A percentile compares a stretch with the other conserved stretches of the same genome.
These are phyloP conservation scores for Metschnikowia corniflorae DNA, from an alignment of 805 yeast species.

Conservation along the genomic window DNA sequence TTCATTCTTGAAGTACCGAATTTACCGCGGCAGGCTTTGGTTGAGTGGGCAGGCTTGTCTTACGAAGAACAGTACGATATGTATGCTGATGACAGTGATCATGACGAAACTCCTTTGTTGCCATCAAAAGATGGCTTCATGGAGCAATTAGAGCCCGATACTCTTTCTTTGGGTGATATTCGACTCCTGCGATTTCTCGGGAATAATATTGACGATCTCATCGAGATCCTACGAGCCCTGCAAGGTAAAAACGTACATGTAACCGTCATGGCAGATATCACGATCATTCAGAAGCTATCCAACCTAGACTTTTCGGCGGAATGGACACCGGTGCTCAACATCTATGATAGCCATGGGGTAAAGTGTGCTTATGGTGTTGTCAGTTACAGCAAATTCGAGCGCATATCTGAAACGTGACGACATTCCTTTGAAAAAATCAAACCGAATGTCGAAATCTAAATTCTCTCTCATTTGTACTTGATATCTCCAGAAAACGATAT, in stretches of 20 bases:
- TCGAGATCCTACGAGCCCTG: constrained; percentile 11
- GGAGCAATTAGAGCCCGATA: constrained; percentile 2
- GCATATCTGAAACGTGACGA: no score
- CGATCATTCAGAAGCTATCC: constrained; percentile 10
- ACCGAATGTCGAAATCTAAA: no score
- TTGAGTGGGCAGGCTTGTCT: constrained; percentile 74
- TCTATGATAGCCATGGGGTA: constrained; percentile 14
- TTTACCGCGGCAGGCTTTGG: constrained; percentile 60
- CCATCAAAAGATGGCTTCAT: background rate
- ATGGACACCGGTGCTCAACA: constrained; percentile 16
- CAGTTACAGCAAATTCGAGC: no score
- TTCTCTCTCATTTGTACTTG: no score
- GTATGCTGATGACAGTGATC: constrained; percentile 38
- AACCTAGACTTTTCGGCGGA: constrained; percentile 16
- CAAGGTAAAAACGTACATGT: constrained; percentile 5
- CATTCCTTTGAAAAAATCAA: no score
- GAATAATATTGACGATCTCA: constrained; percentile 7
- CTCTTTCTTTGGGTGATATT: constrained; percentile 7
- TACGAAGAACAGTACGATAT: constrained; percentile 36
- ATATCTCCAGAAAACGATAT: no score
- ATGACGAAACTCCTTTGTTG: background rate
- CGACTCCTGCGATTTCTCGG: constrained; percentile 6
- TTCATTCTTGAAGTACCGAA: constrained; percentile 52
- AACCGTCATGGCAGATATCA: constrained; percentile 10
- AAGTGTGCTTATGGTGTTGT: constrained; percentile 4